Conservation (phyloP, 169 alveolate genomes). For the Eimeria maxima region DNA sequence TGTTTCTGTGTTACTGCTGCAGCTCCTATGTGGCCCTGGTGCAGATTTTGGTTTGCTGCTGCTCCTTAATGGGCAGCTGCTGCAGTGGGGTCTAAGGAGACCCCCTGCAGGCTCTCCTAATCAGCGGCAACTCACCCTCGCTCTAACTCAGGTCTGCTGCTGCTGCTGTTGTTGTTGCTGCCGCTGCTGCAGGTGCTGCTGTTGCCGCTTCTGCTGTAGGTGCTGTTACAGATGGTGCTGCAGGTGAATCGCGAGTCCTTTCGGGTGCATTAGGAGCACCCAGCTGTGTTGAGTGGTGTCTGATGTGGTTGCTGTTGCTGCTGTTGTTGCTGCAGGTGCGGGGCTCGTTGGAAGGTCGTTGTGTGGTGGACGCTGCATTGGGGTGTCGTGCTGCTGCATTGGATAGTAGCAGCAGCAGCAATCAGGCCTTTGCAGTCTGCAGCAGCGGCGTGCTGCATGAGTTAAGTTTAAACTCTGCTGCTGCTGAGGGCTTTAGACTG, state of each 20-base stretch:
- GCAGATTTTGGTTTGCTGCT: slow-evolving; percentile 46
- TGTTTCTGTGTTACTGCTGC: slow-evolving; percentile 1
- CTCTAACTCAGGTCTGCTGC: slow-evolving; percentile 46
- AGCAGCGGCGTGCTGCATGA: slow-evolving; percentile 39
- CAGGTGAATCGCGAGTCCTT: background rate
- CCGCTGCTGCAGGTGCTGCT: too few relatives aligned
- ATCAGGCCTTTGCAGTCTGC: slow-evolving; percentile 34
- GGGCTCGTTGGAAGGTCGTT: slow-evolving; percentile 28
- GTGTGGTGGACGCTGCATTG: slow-evolving; percentile 19
- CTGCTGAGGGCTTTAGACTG: background rate
- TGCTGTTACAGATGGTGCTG: background rate
- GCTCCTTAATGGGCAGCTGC: slow-evolving; percentile 31
- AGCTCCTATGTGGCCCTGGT: slow-evolving; percentile 51
- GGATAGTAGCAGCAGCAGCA: slow-evolving; percentile 8
- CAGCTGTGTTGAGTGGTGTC: background rate
- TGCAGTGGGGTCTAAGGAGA: slow-evolving; percentile 47
- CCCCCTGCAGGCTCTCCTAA: background rate
- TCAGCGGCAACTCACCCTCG: slow-evolving; percentile 39
- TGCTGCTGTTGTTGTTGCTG: slow-evolving; percentile 12
- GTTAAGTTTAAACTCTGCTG: background rate
- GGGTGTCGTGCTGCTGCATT: background rate
- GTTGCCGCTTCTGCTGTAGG: too few relatives aligned
- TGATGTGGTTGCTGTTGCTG: background rate
- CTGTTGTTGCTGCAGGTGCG: slow-evolving; percentile 55
- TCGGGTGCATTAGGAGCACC: background rate